Evolutionary conservation across 164 flowering plant genomes (phyloP), one percentile per base, ranked within the genome.

Genomic region (Magnolia sinica): DNA sequence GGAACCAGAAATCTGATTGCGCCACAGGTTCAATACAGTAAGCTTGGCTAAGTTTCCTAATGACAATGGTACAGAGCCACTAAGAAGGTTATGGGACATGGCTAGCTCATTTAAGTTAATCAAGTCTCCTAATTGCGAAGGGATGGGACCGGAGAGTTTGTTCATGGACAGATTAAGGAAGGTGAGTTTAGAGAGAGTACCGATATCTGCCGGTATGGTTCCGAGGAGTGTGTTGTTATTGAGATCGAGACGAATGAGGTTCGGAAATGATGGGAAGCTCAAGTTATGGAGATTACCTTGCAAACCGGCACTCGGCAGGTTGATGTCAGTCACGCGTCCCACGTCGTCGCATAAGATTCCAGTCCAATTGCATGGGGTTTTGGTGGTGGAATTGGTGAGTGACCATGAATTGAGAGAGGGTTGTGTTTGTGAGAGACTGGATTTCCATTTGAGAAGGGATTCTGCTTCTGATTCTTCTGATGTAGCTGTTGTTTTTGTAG

Each of bases 101-200:
- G 81, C 78, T 52, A 83, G 76, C 70, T 79, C 76, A 50, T 37
- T 45, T 10, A 84, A 29, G 11, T 78, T 63, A 24, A 79, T 81
- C 27, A 81, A 65, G 68, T 83, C 77, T 6, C 78, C 74, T 8
- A 83, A 73, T 3, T 80, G 74, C 64, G 72, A 64, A 20, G 86
- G 86, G 0, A 83, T 31, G 0, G 76, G 10, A 1, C 84, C 81
- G 7, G 61, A 63, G 49, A 84, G 50, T 22, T 10, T 55, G 69
- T 82, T 82, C 4, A 51, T 52, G 11, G 82, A 82, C 14, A 84
- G 81, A 18, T 76, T 73, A 49, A 82, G 83, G 64, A 64, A 67
- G 7, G 63, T 45, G 50, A 84, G 80, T 0, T 80, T 82, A 22
- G 80, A 72, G 29, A 78, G 78, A 16, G 31, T 10, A 10, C 80